Evolutionary conservation across 1,139 yeast genomes (phyloP), one percentile per base, ranked within the genome.

Genomic region (Torulaspora globosa): DNA sequence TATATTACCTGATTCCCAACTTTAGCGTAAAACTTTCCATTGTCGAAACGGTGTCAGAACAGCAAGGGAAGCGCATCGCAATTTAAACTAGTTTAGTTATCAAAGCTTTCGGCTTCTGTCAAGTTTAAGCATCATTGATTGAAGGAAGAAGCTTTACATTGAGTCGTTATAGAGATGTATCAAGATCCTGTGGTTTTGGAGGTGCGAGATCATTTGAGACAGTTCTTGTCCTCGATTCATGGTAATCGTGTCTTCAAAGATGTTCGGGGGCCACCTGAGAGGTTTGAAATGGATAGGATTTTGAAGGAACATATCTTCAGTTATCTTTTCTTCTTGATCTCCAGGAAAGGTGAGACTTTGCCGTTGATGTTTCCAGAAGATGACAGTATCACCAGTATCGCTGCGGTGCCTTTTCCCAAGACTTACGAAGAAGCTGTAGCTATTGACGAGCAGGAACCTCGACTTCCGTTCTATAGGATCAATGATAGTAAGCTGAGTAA

Each of bases 281-380:
- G 66, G 39, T 57, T 55, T 24, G 58, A 59, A 8, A 53, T 61
- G 62, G 63, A 58, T 29, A 58, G 52, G 33, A 41, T 47, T 18
- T 47, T 62, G 39, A 54, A 55, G 41, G 55, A 55, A 18, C 47
- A 57, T 24, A 43, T 61, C 7, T 62, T 58, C 44, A 50, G 59
- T 33, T 56, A 52, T 37, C 45, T 61, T 8, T 61, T 60, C 44
- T 62, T 47, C 38, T 43, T 49, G 33, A 41, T 59, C 9, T 51
- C 62, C 2, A 53, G 57, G 15, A 50, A 51, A 18, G 65, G 66
- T 12, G 43, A 48, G 41, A 41, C 45, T n/a, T 46, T 62, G 29
- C 47, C 52, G 7, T 40, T 41, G 11, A 34, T 62, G 33, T 62
- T 62, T 33, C 48, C 56, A 8, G 5, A 29, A 5, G 41, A 30